A percentile compares a stretch with the other conserved stretches of the same genome.
These are phyloP conservation scores for Dactylorhiza incarnata DNA, from an alignment of 106 monocot genomes.

Conservation along the genomic window DNA sequence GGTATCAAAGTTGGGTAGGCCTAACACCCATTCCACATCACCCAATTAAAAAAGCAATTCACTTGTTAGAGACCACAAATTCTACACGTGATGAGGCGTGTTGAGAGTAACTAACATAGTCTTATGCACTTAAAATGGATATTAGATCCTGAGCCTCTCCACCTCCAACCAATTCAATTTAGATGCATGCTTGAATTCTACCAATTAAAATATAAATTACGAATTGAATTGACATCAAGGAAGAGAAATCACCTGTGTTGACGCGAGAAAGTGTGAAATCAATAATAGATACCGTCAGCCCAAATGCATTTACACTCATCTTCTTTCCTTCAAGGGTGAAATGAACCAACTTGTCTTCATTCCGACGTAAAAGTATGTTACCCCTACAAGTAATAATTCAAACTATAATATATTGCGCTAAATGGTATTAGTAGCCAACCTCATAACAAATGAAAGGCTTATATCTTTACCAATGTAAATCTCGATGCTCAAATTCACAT, in stretches of 20 bases:
- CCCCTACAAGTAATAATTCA: constrained; percentile 54
- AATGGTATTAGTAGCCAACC: not conserved
- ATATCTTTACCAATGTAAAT: constrained; percentile 70
- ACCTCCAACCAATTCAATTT: too few species aligned
- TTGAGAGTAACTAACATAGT: too few species aligned
- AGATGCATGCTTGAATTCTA: too few species aligned
- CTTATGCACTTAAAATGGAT: too few species aligned
- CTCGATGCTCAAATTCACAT: constrained; percentile 98
- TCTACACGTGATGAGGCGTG: too few species aligned
- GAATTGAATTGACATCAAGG: not conserved
- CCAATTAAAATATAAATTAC: not conserved
- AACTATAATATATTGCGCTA: not conserved
- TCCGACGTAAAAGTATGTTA: constrained; percentile 74
- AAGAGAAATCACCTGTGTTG: constrained; percentile 59
- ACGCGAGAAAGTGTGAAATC: constrained; percentile 96
- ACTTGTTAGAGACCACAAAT: too few species aligned
- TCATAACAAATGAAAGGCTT: constrained; percentile 11
- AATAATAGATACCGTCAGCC: constrained; percentile 72
- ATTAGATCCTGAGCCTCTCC: too few species aligned
- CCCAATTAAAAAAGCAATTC: too few species aligned
- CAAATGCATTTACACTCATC: constrained; percentile 48
- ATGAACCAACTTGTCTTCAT: constrained; percentile 21
- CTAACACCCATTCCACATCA: too few species aligned
- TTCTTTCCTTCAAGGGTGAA: constrained; percentile 71
- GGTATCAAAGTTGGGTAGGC: too few species aligned